Base-by-base conservation (phyloP, 2,329 filamentous ascomycete genomes). In the Sporothrix sp. region DNA sequence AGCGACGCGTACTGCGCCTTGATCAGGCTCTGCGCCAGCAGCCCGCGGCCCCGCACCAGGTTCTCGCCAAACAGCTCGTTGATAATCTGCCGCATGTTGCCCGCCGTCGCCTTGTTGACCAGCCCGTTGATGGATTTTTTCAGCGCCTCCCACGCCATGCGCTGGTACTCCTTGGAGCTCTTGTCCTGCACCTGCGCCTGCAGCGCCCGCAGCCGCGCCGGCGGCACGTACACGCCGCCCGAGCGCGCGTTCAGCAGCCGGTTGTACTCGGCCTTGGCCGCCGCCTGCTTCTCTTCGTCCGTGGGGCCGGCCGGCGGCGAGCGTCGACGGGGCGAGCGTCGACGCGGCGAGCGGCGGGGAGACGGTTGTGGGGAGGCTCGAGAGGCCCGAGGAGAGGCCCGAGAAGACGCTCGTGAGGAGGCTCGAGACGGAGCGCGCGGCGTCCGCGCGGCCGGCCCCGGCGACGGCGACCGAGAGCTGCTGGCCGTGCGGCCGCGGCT, bases 51-150 rank as follows among this genome's bases (percentile, higher is more conserved):
- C 52, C 93, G 84, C 36, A 98, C 76, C 60, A 98, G 69, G 65
- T 98, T 98, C 73, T 98, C 93, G 45, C 82, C 81, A 68, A 98
- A 98, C 40, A 98, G 75, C 69, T 98, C 93, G 2, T 91, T 91
- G 21, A 97, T 89, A 56, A 98, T 96, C 63, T 86, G 79, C 69
- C 98, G 97, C 76, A 98, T 97, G 67, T 98, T 98, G 30, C 86
- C 87, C 51, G 91, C 87, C 68, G 97, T 97, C 73, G 96, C 86
- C 73, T 98, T 98, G 77, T 98, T 98, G 76, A 98, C 95, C 58
- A 98, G 72, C 60, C 93, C 93, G 65, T 98, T 97, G 70, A 98
- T 95, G 44, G 87, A 93, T 74, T 98, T 98, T 73, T 98, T 98
- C 62, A 98, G 72, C 11, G 91, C 91, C 68, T 98, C 93, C 93